These are phyloP conservation scores for Megacollybia marginata DNA, from an alignment of 768 basidiomycete species.

Conservation along the genomic window DNA sequence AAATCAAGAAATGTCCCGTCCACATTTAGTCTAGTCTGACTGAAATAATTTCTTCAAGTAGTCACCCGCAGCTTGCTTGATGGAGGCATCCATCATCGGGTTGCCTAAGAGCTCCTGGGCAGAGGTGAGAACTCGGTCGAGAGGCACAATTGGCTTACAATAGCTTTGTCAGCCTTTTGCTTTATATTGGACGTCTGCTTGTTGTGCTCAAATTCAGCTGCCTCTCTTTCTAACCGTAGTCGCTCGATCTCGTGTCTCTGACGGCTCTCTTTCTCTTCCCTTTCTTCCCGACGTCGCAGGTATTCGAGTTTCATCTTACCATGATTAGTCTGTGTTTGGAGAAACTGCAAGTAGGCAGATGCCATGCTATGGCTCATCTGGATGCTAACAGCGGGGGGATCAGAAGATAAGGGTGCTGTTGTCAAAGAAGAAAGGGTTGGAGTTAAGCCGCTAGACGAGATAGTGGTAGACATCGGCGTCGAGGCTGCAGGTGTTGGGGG, in stretches of 20 bases:
- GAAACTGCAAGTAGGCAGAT: constrained; percentile 46
- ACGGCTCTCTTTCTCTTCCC: constrained; percentile 54
- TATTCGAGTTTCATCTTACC: constrained; percentile 67
- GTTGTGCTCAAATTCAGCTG: constrained; percentile 45
- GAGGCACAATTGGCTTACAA: constrained; percentile 28
- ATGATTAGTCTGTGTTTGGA: constrained; percentile 64
- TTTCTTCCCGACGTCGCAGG: constrained; percentile 56
- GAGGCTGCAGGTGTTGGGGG: constrained; percentile 6
- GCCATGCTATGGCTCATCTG: constrained; percentile 52
- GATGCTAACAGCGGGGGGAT: constrained; percentile 40
- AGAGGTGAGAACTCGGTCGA: not conserved
- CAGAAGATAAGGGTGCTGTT: constrained; percentile 15
- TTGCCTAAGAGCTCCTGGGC: constrained; percentile 53
- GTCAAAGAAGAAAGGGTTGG: not conserved
- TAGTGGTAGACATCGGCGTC: constrained; percentile 3
- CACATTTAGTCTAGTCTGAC: constrained; percentile 20
- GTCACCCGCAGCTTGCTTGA: constrained; percentile 62
- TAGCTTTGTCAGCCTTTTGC: constrained; percentile 60
- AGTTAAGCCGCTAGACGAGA: constrained; percentile 1
- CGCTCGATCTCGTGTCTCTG: constrained; percentile 47
- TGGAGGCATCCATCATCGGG: constrained; percentile 45
- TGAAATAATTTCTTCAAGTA: constrained; percentile 64
- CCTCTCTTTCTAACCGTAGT: constrained; percentile 46
- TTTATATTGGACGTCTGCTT: constrained; percentile 45
- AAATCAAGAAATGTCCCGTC: too few relatives aligned